Evolutionary conservation across 2,329 filamentous ascomycete genomes (phyloP).

Genomic region (Aspergillus sp.): DNA sequence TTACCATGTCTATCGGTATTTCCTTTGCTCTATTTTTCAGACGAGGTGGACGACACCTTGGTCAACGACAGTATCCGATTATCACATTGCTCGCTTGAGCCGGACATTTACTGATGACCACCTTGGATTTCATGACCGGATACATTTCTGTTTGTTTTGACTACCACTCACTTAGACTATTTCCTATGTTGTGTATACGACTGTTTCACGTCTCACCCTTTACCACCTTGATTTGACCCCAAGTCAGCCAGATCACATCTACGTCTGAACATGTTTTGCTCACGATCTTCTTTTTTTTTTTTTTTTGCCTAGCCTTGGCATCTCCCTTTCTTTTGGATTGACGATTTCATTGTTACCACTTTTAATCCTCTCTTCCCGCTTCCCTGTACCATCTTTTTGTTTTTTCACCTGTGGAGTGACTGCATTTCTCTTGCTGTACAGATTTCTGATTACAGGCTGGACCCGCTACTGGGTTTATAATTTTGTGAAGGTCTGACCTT

Average conservation of each 20-base stretch:
- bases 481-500: no score
- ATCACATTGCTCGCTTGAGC: conserved; percentile 1
- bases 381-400: conserved; percentile 22
- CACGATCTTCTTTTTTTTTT: conserved; percentile 20
- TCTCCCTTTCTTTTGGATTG: conserved; percentile 20
- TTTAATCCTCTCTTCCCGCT: conserved; percentile 23
- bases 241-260: not conserved
- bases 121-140: conserved; percentile 4
- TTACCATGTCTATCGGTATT: conserved; percentile 1
- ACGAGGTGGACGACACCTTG: no score
- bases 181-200: conserved; percentile 11
- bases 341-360: conserved; percentile 19
- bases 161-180: conserved; percentile 7
- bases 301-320: conserved; percentile 9
- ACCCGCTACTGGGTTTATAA: no score
- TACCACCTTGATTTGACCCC: conserved; percentile 4
- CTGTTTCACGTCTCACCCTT: conserved; percentile 6
- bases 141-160: conserved; percentile 18
- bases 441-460: conserved; percentile 3
- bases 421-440: conserved; percentile 17
- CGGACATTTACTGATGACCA: conserved; percentile 9
- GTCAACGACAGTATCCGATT: no score
- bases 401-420: conserved; percentile 12
- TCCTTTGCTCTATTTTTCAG: not conserved
- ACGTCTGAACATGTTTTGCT: conserved; percentile 2